Base-by-base conservation (phyloP, 2,329 filamentous ascomycete genomes). In the Fulvia fulva region DNA sequence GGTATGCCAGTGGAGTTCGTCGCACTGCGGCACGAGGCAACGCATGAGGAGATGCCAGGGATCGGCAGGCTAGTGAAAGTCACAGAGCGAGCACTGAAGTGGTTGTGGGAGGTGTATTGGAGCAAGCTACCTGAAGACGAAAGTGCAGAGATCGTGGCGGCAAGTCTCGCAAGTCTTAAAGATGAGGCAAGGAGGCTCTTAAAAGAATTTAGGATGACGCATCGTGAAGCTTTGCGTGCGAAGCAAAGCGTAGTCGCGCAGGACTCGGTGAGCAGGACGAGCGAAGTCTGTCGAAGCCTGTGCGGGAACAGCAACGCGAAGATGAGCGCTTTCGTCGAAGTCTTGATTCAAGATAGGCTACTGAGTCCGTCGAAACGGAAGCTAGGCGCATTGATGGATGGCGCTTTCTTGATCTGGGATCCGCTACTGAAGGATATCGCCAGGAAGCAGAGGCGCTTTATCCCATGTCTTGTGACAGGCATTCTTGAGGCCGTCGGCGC, bases 71-170 rank as follows among this genome's bases (percentile, higher is more conserved):
- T 97, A 61, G 83, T 90, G 53, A 81, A 81, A 34, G 88, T 88
- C 1, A 84, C 88, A 1, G 76, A 80, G 62, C 84, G 87, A 66
- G 90, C 88, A 0, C 78, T 97, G 61, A 78, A 80, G 46, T 97
- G 92, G 92, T 86, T 97, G 53, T 96, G 90, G 90, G 81, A 86
- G 54, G 90, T 90, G 73, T 97, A 96, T 77, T 97, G 92, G 92
- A 75, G 69, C 12, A 75, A 76, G 37, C 70, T 86, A 21, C 12
- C 9, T 5, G 26, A 50, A 2, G 77, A 56, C 14, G 64, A 62
- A 45, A 32, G 28, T 32, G 1, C 8, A 32, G 28, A 32, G 28
- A n/a, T n/a, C n/a, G n/a, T n/a, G 44, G 55, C 66, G 43, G 51
- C 73, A 60, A 63, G 72, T 56, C 46, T 76, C 56, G 65, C 61